Evolutionary conservation across 208 protist species (phyloP).

Genomic region (Trypanosoma avium): DNA sequence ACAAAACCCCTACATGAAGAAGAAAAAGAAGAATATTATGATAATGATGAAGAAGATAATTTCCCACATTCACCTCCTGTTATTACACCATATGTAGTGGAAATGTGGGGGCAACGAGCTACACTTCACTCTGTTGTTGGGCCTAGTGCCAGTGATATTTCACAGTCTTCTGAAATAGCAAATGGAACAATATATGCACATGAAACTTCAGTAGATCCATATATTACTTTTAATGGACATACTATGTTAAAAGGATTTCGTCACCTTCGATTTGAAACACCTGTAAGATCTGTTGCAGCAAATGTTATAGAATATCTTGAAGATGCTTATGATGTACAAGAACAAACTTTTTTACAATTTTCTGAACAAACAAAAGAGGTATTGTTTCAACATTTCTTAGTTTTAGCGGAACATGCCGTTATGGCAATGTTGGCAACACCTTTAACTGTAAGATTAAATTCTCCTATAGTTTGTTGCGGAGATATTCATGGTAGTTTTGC

Average conservation of each 20-base stretch:
- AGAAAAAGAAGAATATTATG: no score
- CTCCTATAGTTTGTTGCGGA: constrained; percentile 65
- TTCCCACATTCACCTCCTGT: not conserved
- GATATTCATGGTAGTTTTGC: constrained; percentile 75
- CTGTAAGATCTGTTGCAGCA: constrained; percentile 12
- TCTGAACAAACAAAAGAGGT: constrained; percentile 3
- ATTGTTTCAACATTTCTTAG: constrained; percentile 17
- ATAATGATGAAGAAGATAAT: not conserved
- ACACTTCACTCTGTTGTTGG: constrained; percentile 11
- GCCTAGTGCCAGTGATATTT: not conserved
- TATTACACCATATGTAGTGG: constrained; percentile 21
- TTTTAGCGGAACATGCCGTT: constrained; percentile 12
- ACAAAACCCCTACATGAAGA: no score
- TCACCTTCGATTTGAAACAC: not conserved
- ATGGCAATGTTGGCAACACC: constrained; percentile 7
- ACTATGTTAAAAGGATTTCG: constrained; percentile 1
- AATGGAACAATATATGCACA: not conserved
- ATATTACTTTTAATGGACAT: constrained; percentile 13
- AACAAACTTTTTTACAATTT: constrained; percentile 15
- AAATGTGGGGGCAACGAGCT: constrained; percentile 14
- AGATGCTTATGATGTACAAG: constrained; percentile 14
- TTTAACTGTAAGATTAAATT: constrained; percentile 38
- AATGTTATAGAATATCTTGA: constrained; percentile 24
- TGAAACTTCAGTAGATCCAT: not conserved
- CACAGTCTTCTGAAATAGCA: not conserved